Base-by-base conservation (phyloP, 2,329 filamentous ascomycete species). In the Neopestalotiopsis sp. region DNA sequence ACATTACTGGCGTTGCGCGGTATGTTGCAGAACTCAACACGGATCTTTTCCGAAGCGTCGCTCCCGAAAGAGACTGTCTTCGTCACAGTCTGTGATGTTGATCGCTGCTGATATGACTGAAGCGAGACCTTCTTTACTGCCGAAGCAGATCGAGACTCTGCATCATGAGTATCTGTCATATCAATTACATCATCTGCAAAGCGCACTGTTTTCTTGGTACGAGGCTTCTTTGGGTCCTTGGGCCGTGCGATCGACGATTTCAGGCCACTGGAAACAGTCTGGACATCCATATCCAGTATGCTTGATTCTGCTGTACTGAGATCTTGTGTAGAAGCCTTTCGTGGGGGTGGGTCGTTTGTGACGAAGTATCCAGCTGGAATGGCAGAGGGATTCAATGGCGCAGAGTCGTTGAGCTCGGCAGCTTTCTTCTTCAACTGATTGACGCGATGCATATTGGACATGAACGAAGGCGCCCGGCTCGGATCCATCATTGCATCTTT, bases 321-420 rank as follows among this genome's bases (percentile, higher is more conserved):
- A 28, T 13, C 45, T n/a, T n/a, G 32, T n/a, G 67, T 12, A 10
- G 69, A 65, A 30, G 17, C 24, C 67, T 13, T 59, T 59, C 61
- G 20, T 49, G 52, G 70, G 5, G 49, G 59, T 34, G 71, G 68
- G 52, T 74, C 71, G 45, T 70, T 72, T 13, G 65, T 73, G n/a
- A 79, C 68, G 24, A 79, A 66, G 62, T 79, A 78, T 34, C 69
- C 72, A 10, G 71, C 42, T 24, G 78, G 78, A 6, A 79, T 79
- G 1, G 74, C 74, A n/a, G 78, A 78, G 45, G 81, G 70, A 67
- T 81, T 78, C 1, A 81, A 75, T 2, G 83, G 79, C 2, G 76
- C 80, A 28, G 70, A 70, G 38, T 88, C 86, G 59, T 82, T 82
- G 66, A 79, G 81, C 24, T 84, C 82, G 34, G 84, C 83, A 5